phyloP scores from a whole-genome alignment of 176 grass and related monocot species.

The Eragrostis curvula region DNA sequence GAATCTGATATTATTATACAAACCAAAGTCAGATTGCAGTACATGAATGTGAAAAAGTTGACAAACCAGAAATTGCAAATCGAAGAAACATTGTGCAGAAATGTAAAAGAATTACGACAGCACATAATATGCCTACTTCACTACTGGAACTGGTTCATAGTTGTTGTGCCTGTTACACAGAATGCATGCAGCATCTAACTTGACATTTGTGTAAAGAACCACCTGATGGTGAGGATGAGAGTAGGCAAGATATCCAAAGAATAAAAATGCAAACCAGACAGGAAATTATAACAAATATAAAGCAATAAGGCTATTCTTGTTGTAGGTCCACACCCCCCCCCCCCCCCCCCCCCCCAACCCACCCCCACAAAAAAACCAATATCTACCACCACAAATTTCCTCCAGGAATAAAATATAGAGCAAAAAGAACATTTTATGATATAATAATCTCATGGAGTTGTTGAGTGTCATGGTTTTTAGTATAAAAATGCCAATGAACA shows the following conservation, averaged over 20 bases:
- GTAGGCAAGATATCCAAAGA: background rate
- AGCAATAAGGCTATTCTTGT: too few relatives aligned
- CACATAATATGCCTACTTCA: too few relatives aligned
- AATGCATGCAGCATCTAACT: background rate
- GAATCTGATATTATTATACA: constrained; percentile 59
- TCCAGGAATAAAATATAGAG: too few relatives aligned
- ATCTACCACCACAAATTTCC: too few relatives aligned
- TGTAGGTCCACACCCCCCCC: too few relatives aligned
- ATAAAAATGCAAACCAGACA: constrained; percentile 5
- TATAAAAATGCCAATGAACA: background rate
- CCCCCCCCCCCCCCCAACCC: too few relatives aligned
- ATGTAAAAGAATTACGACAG: background rate
- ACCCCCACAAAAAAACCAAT: too few relatives aligned
- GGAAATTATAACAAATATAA: background rate
- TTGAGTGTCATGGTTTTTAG: background rate
- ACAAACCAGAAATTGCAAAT: background rate
- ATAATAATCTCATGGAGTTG: background rate
- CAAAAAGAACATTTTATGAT: too few relatives aligned
- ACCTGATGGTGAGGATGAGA: background rate
- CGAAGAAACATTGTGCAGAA: constrained; percentile 3
- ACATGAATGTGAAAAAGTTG: background rate
- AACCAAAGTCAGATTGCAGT: background rate
- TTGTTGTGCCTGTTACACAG: background rate
- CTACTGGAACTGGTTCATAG: background rate
- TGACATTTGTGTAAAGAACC: too few relatives aligned